Base-by-base conservation (phyloP, 768 basidiomycete genomes). In the Mrakia blollopis region DNA sequence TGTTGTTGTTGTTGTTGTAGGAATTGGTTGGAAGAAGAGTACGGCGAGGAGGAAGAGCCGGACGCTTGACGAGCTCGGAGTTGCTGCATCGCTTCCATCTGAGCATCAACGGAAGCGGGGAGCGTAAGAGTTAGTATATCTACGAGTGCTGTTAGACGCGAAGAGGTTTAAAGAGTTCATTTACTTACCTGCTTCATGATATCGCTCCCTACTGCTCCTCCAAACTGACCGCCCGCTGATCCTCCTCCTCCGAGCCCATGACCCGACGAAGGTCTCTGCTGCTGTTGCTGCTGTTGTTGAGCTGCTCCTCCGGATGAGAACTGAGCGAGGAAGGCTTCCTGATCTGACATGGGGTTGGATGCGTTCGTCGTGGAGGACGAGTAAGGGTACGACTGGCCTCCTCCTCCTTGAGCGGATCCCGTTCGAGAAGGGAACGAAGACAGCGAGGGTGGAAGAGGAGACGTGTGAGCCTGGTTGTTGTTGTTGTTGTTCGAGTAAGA, bases 321-420 rank as follows among this genome's bases (percentile, higher is more conserved):
- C 72, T 68, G 72, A 37, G 72, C 54, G 54, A 72, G 60, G 60
- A 54, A 72, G 10, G 72, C 52, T 60, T 57, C 72, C 37, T 39
- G 72, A 35, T 72, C 60, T 11, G 60, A 60, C 72, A 61, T 61
- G n/a, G 35, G 32, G 28, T 16, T 35, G n/a, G 35, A 52, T 37
- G 32, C 6, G 37, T 39, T 39, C 39, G 72, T 16, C 35, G 23
- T 32, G 16, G 72, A 72, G n/a, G 72, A 41, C 16, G 30, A 52
- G 28, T 30, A 60, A 28, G 54, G 44, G 50, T 30, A 47, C n/a
- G 54, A 41, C n/a, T 44, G 44, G 44, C 10, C 44, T 41, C 39
- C 39, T 41, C 39, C 44, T 21, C 65, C 35, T 44, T 30, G 39
- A 1, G 54, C 18, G 6, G 70, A 72, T 16, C 32, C 37, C 13